A percentile compares a stretch with the other conserved stretches of the same genome.
Conservation (phyloP, 305 asterid species). For the Fraxinus baroniana region DNA sequence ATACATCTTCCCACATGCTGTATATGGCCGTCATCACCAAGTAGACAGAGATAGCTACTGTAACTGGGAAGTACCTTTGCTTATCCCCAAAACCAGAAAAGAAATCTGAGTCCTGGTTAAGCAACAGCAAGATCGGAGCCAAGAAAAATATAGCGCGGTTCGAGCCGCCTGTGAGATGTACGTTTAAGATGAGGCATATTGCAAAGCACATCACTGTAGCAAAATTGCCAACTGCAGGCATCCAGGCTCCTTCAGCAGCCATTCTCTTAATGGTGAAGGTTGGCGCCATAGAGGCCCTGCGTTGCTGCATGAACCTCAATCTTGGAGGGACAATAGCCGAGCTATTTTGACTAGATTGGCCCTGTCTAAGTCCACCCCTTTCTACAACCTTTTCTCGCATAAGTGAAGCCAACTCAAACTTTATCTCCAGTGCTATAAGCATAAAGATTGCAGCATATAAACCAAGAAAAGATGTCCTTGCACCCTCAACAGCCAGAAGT, state of each 20-base stretch:
- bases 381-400: conserved; percentile 66
- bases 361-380: conserved; percentile 68
- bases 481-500: conserved; percentile 88
- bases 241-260: conserved; percentile 98
- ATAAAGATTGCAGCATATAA: conserved; percentile 90
- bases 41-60: conserved; percentile 69
- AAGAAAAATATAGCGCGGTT: conserved; percentile 89
- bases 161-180: conserved; percentile 87
- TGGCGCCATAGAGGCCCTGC: conserved; percentile 72
- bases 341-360: conserved; percentile 71
- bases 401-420: conserved; percentile 91
- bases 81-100: conserved; percentile 95
- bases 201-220: conserved; percentile 93
- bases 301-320: conserved; percentile 92
- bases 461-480: conserved; percentile 93
- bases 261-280: conserved; percentile 73
- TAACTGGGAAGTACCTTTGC: conserved; percentile 96
- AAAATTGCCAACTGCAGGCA: conserved; percentile 98
- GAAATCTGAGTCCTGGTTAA: conserved; percentile 94
- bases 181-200: conserved; percentile 83
- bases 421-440: conserved; percentile 94
- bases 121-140: conserved; percentile 84
- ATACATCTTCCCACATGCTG: conserved; percentile 87
- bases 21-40: conserved; percentile 61
- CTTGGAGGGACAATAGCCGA: conserved; percentile 74